Evolutionary conservation across 768 basidiomycete genomes (phyloP), one percentile per base, ranked within the genome.

Genomic region (Calocera cornea): DNA sequence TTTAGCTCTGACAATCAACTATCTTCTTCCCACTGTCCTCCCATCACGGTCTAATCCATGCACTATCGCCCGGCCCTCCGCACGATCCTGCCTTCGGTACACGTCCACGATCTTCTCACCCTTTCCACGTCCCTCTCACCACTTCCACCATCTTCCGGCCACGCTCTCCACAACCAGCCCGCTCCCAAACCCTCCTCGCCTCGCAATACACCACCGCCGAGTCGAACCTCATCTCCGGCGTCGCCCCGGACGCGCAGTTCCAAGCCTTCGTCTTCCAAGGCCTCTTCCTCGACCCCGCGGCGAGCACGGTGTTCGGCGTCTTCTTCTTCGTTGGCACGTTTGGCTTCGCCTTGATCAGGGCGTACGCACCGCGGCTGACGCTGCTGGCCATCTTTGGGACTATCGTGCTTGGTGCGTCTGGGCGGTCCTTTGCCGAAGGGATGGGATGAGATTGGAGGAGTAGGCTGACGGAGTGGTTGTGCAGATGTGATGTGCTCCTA

Each of bases 301-400:
- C 81, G 0, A 80, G 79, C 0, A 75, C 78, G 1, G 76, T 84
- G 0, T 82, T 78, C 67, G 85, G 81, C 0, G 77, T 77, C 10
- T 84, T 85, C 71, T 75, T 86, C 10, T 81, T 76, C 29, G 54
- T 83, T 17, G 82, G 80, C 0, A 67, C 73, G 0, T 83, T 83
- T 71, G 24, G 78, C 17, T 75, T 84, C 34, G 82, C 81, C 0
- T 72, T 80, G 1, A 64, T 83, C 0, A 76, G 83, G 41, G 83
- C 83, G 0, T 79, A 80, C 49, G 75, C 75, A 1, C 83, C 83
- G 0, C 79, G 80, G 66, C 72, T 85, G 40, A 74, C 78, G 0
- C 74, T 85, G 41, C 70, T 80, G 69, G 77, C 78, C 41, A 75
- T 83, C 10, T 83, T 82, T 69, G 82, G 78, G 1, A 81, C 79